Percentiles rank a stretch among this genome's conserved stretches.
Conservation (phyloP, 2,329 filamentous ascomycete species). For the Eurotiales sp. region DNA sequence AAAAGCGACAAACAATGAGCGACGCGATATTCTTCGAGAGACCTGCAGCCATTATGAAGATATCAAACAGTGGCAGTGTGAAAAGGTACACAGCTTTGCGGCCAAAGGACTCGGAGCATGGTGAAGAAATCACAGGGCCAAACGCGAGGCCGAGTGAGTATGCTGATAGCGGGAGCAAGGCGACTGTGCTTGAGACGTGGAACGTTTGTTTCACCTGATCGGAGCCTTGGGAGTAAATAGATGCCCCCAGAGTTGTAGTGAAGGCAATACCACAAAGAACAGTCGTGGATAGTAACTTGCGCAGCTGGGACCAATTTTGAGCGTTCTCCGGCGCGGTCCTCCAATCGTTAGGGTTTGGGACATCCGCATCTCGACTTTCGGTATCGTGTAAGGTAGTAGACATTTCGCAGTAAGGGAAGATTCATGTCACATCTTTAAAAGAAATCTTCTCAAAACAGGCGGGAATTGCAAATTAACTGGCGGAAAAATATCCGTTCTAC, state of each 20-base stretch:
- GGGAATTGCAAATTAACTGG: too few relatives aligned
- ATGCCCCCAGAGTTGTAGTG: background rate
- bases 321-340: background rate
- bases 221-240: background rate
- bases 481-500: too few relatives aligned
- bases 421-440: too few relatives aligned
- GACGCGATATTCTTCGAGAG: constrained; percentile 24
- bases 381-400: background rate
- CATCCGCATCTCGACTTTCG: background rate
- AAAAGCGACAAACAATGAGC: constrained; percentile 20
- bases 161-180: background rate
- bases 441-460: too few relatives aligned
- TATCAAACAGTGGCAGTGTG: background rate
- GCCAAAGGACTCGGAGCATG: constrained; percentile 21
- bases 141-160: background rate
- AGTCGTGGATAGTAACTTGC: background rate
- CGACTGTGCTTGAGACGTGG: constrained; percentile 1
- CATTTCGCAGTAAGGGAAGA: too few relatives aligned
- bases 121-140: constrained; percentile 20
- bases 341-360: background rate
- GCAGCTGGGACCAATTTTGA: background rate
- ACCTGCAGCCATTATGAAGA: constrained; percentile 4
- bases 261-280: background rate
- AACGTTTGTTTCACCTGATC: background rate
- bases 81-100: constrained; percentile 19